Base-by-base conservation (phyloP, 805 yeast genomes). In the Lipomyces spencermartinsiae region DNA sequence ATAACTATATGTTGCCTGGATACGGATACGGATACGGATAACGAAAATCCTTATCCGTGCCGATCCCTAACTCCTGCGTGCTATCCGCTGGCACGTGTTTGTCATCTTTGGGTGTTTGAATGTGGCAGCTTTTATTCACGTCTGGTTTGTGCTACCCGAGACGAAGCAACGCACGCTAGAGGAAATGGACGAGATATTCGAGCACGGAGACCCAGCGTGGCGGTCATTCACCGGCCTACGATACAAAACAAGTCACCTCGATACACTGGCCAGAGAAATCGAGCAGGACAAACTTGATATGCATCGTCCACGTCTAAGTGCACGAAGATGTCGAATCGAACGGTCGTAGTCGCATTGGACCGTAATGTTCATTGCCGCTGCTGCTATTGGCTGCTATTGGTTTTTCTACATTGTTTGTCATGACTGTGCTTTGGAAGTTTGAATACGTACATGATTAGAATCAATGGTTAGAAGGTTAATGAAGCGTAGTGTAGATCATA, bases 131-230 rank as follows among this genome's bases (percentile, higher is more conserved):
- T 84, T 83, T 63, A 80, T 87, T 59, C 92, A 89, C 77, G 22
- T 46, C 51, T 46, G 51, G 51, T 46, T 46, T 16, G n/a, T 14
- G n/a, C 22, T 19, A 46, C 97, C 97, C 0, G 97, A 93, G 77
- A 93, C 97, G 1, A 92, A 90, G 73, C 97, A 97, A 12, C 86
- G 92, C 62, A 84, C 88, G 35, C 82, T 93, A 84, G 92, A 14
- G n/a, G n/a, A n/a, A n/a, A n/a, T n/a, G n/a, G n/a, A n/a, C n/a
- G n/a, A n/a, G n/a, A n/a, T n/a, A n/a, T 93, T 93, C 78, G 96
- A 46, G 51, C 51, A 46, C 51, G 51, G 51, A 19, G 51, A 46
- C n/a, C 51, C 51, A 46, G 51, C 22, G 51, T 46, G 51, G 51
- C 51, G 51, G 51, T 46, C 51, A 19, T 46, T 46, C 51, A 46